Evolutionary conservation across 371 early-diverging fungal genomes (phyloP).

Genomic region (Mortierella sp.): DNA sequence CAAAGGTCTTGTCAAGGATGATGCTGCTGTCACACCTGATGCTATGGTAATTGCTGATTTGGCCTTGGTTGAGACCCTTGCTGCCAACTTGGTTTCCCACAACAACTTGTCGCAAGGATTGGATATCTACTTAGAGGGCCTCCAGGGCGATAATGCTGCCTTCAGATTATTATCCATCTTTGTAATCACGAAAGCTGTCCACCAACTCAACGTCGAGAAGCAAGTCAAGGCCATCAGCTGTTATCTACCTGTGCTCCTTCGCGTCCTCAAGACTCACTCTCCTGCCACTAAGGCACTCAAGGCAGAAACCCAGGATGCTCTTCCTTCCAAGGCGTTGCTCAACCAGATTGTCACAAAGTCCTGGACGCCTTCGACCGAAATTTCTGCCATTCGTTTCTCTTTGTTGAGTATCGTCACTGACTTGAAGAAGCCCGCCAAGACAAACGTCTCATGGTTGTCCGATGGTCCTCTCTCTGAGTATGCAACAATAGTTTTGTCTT

Average conservation of each 20-base stretch:
- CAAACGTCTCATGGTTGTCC: constrained; percentile 41
- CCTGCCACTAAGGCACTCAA: constrained; percentile 12
- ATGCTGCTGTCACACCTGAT: constrained; percentile 13
- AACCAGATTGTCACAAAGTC: constrained; percentile 43
- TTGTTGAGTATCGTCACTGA: constrained; percentile 48
- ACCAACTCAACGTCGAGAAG: constrained; percentile 25
- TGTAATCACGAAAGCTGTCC: constrained; percentile 49
- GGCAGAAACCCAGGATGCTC: constrained; percentile 36
- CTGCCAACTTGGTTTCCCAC: constrained; percentile 57
- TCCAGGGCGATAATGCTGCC: constrained; percentile 24
- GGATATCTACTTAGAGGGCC: constrained; percentile 39
- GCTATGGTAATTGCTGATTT: constrained; percentile 28
- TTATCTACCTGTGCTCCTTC: constrained; percentile 39
- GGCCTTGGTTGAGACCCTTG: constrained; percentile 39
- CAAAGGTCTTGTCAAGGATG: constrained; percentile 39
- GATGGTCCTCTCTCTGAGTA: constrained; percentile 32
- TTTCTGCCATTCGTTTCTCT: constrained; percentile 44
- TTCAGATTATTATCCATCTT: constrained; percentile 51
- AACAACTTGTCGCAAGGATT: constrained; percentile 37
- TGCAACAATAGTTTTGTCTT: constrained; percentile 37
- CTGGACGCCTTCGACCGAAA: constrained; percentile 34
- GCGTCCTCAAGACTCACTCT: constrained; percentile 26
- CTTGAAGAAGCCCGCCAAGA: constrained; percentile 44
- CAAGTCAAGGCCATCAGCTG: constrained; percentile 35
- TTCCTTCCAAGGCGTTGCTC: constrained; percentile 42